Base-by-base conservation (phyloP, 1,284 basidiomycete species). In the Microbotryomycetes sp. region DNA sequence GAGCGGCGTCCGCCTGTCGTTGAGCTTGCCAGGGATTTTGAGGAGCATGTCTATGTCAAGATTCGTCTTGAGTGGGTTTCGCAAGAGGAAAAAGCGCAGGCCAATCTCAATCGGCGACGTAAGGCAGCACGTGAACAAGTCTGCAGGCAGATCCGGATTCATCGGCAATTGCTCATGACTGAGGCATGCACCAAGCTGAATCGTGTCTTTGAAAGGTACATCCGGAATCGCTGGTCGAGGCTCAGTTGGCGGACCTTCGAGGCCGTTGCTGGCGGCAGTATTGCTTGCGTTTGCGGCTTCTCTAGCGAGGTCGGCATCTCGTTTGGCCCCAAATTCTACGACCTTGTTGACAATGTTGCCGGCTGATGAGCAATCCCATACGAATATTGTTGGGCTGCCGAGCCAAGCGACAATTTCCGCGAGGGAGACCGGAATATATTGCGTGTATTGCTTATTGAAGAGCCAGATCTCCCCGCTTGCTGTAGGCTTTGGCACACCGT, bases 101-200 rank as follows among this genome's bases (percentile, higher is more conserved):
- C 92, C 91, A 61, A 97, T 97, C 74, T 98, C 96, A 74, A 98
- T 97, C 6, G 94, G 94, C 5, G 93, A 96, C 0, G 94, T 98
- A 52, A 98, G 82, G 75, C 94, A 98, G 56, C 91, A 92, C 6
- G 94, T 98, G 78, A 98, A 98, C 21, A 97, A 81, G 72, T 98
- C 94, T 49, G 94, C 94, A 0, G 94, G 94, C 5, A 98, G 83
- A 72, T 97, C 93, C 31, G 94, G 96, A 64, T 89, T 93, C 70
- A 94, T 91, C 2, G 94, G 94, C 0, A 98, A 80, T 62, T 87
- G 86, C 72, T 98, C 94, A 73, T 91, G 85, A 0, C 91, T 86
- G 29, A 86, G 85, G 74, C 96, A 98, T 0, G 94, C 94, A 0
- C 93, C 94, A 4, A 98, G 86, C 74, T 98, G 94, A 55, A 98